Percentiles rank a stretch among this genome's conserved stretches.
Conservation (phyloP, 148 eudicot species). For the Chenopodium berlandieri region DNA sequence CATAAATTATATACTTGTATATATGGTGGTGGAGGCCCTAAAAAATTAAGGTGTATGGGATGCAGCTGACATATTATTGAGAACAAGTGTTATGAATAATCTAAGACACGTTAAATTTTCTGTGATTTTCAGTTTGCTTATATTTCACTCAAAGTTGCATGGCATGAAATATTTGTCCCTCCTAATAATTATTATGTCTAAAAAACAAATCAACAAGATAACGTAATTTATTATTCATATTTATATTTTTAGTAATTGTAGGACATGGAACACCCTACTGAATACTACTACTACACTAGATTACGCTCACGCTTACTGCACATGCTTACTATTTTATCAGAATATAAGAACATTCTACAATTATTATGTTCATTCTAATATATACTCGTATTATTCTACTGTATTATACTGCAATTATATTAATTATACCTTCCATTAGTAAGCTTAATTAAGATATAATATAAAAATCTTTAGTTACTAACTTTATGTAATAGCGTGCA, state of each 20-base stretch:
- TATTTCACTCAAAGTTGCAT: slow-evolving; percentile 40
- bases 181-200: slow-evolving; percentile 37
- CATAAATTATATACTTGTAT: too few species aligned
- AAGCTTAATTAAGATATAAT: not conserved
- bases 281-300: slow-evolving; percentile 1
- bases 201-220: not conserved
- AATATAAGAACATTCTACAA: slow-evolving; percentile 2
- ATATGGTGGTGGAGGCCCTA: too few species aligned
- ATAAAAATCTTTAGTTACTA: not conserved
- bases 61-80: not conserved
- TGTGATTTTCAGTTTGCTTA: slow-evolving; percentile 18
- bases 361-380: slow-evolving; percentile 20
- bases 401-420: not conserved
- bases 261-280: slow-evolving; percentile 6
- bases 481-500: slow-evolving; percentile 8
- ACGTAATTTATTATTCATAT: not conserved
- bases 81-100: slow-evolving; percentile 12
- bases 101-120: not conserved
- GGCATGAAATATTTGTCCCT: slow-evolving; percentile 26
- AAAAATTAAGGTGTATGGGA: too few species aligned
- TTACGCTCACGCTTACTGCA: slow-evolving; percentile 16
- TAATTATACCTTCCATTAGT: slow-evolving; percentile 14
- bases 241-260: slow-evolving; percentile 2
- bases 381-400: not conserved
- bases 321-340: not conserved